Conservation (phyloP, 345 rosid species). For the Cardamine occulta region DNA sequence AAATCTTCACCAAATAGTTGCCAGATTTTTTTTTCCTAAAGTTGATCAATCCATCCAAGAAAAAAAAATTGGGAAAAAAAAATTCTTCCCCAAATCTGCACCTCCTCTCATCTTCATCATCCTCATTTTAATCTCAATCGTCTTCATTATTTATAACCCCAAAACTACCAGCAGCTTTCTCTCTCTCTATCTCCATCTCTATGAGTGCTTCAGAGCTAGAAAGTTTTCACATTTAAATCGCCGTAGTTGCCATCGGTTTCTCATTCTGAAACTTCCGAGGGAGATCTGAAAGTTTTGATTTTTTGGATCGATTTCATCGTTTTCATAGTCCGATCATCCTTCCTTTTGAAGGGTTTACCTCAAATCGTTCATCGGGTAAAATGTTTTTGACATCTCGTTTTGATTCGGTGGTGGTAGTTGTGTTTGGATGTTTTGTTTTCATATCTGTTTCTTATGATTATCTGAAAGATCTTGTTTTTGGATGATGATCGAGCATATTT, state of each 20-base stretch:
- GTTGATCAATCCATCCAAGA: slow-evolving; percentile 36
- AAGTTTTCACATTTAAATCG: slow-evolving; percentile 39
- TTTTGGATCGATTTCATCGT: slow-evolving; percentile 37
- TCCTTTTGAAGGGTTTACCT: slow-evolving; percentile 30
- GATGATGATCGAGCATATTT: slow-evolving; percentile 46
- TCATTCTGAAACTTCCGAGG: slow-evolving; percentile 11
- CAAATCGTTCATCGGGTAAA: slow-evolving; percentile 65
- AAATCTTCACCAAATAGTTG: slow-evolving; percentile 37
- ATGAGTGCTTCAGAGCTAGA: slow-evolving; percentile 33
- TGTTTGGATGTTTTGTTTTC: slow-evolving; percentile 33
- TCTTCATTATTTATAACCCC: slow-evolving; percentile 34
- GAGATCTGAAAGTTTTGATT: slow-evolving; percentile 40
- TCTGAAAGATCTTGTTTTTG: slow-evolving; percentile 31
- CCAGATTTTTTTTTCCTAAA: slow-evolving; percentile 22
- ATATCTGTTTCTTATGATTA: background rate
- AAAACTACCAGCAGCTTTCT: slow-evolving; percentile 22
- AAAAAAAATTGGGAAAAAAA: background rate
- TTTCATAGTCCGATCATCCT: slow-evolving; percentile 52
- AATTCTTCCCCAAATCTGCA: slow-evolving; percentile 40
- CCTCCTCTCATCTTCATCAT: slow-evolving; percentile 42
- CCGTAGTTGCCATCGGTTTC: slow-evolving; percentile 30
- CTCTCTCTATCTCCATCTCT: slow-evolving; percentile 16
- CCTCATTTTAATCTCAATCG: slow-evolving; percentile 11
- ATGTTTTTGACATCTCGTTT: slow-evolving; percentile 21
- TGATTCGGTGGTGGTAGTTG: slow-evolving; percentile 31